Conservation (phyloP, 192 early-diverging fungal genomes). For the Umbelopsis sp. region DNA sequence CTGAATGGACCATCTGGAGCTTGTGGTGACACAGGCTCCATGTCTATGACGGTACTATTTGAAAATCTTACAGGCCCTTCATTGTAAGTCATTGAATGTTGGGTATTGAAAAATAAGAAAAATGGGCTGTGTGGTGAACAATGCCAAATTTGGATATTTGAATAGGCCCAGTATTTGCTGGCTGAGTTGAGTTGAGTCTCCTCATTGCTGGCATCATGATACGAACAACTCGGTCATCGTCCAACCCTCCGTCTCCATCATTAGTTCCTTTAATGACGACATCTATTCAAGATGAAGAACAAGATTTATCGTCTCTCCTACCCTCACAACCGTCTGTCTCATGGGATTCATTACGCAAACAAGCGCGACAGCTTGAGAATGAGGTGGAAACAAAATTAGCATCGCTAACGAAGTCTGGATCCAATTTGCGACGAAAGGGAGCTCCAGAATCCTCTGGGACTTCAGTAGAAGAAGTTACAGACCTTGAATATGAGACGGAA, state of each 20-base stretch:
- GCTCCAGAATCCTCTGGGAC: conserved; percentile 7
- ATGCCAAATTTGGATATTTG: background rate
- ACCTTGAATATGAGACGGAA: conserved; percentile 58
- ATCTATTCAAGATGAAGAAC: conserved; percentile 22
- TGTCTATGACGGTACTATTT: conserved; percentile 11
- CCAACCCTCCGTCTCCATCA: conserved; percentile 23
- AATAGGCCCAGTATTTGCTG: background rate
- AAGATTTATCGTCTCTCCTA: conserved; percentile 21
- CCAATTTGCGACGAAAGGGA: conserved; percentile 21
- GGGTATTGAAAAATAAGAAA: background rate
- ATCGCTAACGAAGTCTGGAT: conserved; percentile 50
- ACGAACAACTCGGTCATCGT: conserved; percentile 1
- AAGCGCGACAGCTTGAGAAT: conserved; percentile 71
- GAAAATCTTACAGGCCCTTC: background rate
- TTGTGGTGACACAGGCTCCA: conserved; percentile 7
- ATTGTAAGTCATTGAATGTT: conserved; percentile 5
- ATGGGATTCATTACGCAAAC: conserved; percentile 72
- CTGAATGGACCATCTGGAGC: background rate
- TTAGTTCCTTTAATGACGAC: conserved; percentile 22
- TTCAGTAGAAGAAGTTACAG: conserved; percentile 25
- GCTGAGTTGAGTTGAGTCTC: background rate
- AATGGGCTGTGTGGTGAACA: background rate
- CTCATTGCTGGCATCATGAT: conserved; percentile 10
- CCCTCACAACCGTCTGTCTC: conserved; percentile 15
- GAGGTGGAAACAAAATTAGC: conserved; percentile 71